Evolutionary conservation across 2,329 filamentous ascomycete genomes (phyloP), one percentile per base, ranked within the genome.

Genomic region (Didymella pinodella): DNA sequence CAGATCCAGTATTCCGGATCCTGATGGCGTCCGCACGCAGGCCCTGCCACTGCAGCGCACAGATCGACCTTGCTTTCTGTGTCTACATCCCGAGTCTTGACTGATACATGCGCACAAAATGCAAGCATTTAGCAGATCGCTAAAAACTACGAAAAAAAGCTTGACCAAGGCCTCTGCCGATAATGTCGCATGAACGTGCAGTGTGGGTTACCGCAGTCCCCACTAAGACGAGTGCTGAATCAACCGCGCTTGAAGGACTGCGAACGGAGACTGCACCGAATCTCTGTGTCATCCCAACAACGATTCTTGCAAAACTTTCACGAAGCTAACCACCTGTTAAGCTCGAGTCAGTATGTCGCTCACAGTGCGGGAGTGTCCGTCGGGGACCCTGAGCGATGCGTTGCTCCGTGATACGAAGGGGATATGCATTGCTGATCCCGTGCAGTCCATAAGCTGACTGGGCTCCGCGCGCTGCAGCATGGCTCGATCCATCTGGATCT

Each of bases 1-100:
- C 47, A 47, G 41, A 54, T 47, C 32, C 56, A 54, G 56, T 59
- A 54, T 54, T 47, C 56, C 47, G 56, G 56, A 38, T 43, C 38
- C 20, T 28, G 26, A 8, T 7, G 22, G 34, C 22, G 10, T 48
- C 29, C 18, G 18, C n/a, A 31, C 26, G 29, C 22, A 29, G 50
- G 40, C 31, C 31, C 25, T 54, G 38, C 7, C 55, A 29, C 40
- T 54, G 47, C 40, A 47, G 46, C 11, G 26, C n/a, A 45, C 18
- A 26, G 38, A 49, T 48, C 49, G 29, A 31, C 36, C 38, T 31
- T 46, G 43, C 48, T 41, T 40, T 26, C 41, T 26, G 26, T 46
- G 49, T 49, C 41, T 38, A 46, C 46, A 16, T 43, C 44, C 14
- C n/a, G 38, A 10, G 8, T 31, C 44, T 14, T 22, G 38, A 10